Conservation (phyloP, 2,329 filamentous ascomycete genomes). For the Sporothrix dimorphospora region DNA sequence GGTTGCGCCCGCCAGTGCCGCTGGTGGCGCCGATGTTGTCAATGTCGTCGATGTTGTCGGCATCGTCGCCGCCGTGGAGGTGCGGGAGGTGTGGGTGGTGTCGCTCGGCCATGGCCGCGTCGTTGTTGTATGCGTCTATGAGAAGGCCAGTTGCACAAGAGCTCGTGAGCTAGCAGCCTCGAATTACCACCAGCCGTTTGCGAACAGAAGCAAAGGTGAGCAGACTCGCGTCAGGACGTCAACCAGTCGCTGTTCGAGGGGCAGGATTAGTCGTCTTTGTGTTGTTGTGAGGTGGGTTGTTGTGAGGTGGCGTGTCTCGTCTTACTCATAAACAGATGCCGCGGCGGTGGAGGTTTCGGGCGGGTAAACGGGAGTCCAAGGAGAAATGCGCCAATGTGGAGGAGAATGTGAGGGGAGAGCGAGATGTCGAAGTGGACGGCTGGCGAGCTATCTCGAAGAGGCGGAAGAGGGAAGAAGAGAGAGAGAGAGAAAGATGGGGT, state of each 20-base stretch:
- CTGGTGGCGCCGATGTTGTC: slow-evolving; percentile 34
- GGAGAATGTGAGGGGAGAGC: neutral
- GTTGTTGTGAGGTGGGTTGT: neutral
- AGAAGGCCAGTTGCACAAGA: neutral
- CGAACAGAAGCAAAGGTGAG: neutral
- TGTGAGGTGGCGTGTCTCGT: neutral
- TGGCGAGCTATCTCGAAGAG: neutral
- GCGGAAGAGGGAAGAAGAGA: neutral
- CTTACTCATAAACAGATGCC: slow-evolving; percentile 1
- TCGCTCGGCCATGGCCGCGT: slow-evolving; percentile 30
- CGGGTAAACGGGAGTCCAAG: neutral
- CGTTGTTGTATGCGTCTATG: neutral
- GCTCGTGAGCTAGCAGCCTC: neutral
- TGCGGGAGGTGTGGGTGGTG: slow-evolving; percentile 19
- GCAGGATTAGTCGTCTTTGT: neutral
- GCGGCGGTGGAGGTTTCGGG: neutral
- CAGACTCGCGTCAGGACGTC: neutral
- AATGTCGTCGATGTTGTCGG: slow-evolving; percentile 28
- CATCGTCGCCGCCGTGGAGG: slow-evolving; percentile 2
- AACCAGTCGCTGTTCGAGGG: neutral
- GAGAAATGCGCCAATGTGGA: slow-evolving; percentile 7
- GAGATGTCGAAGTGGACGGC: neutral
- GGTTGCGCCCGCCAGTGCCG: slow-evolving; percentile 33
- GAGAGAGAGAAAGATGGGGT: neutral
- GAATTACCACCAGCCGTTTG: neutral